phyloP scores from a whole-genome alignment of 2,329 filamentous ascomycete genomes.

The Emmonsiellopsis sp. region DNA sequence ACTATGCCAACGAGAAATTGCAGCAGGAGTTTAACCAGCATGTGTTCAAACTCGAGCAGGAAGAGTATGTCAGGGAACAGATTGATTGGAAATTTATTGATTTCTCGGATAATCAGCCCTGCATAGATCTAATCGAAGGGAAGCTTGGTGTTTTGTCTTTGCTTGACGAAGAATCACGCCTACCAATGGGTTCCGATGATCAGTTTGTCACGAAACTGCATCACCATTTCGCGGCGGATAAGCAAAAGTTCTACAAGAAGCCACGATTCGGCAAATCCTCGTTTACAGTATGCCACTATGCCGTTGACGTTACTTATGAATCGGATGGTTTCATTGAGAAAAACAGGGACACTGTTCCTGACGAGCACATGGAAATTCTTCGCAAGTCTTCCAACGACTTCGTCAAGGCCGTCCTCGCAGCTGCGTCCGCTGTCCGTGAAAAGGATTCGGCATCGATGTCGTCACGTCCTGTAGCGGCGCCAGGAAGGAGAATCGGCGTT shows the following conservation, averaged over 20 bases:
- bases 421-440: conserved; percentile 77
- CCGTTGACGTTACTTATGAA: conserved; percentile 95
- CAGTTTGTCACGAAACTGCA: conserved; percentile 95
- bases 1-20: conserved; percentile 98
- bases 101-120: conserved; percentile 98
- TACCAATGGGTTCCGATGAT: conserved; percentile 96
- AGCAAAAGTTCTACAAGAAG: conserved; percentile 98
- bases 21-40: conserved; percentile 99
- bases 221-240: conserved; percentile 81
- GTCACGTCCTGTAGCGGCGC: conserved; percentile 63
- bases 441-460: conserved; percentile 63
- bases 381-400: conserved; percentile 77
- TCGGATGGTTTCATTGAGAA: conserved; percentile 99
- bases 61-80: conserved; percentile 90
- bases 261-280: conserved; percentile 93
- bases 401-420: conserved; percentile 72
- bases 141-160: conserved; percentile 89
- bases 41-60: conserved; percentile 97
- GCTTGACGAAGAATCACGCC: conserved; percentile 87
- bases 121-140: conserved; percentile 95
- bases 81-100: conserved; percentile 99
- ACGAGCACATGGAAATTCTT: conserved; percentile 94
- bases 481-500: conserved; percentile 78
- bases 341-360: conserved; percentile 95
- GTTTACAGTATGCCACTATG: conserved; percentile 98